Evolutionary conservation across 768 basidiomycete genomes (phyloP).

Genomic region (Leccinum uliginosum): DNA sequence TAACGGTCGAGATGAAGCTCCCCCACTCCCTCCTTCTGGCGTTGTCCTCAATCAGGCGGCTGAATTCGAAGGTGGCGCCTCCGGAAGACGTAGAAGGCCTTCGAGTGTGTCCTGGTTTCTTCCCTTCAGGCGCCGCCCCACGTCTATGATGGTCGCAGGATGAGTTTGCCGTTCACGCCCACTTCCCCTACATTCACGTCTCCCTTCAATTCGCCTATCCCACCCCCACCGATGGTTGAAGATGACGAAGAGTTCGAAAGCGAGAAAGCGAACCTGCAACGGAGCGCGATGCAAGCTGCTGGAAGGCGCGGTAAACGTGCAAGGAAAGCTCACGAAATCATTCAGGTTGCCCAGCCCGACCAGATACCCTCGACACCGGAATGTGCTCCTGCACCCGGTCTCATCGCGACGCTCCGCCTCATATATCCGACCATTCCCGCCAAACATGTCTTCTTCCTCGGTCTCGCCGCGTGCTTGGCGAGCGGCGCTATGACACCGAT

Average conservation of each 20-base stretch:
- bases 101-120: conserved; percentile 9
- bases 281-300: conserved; percentile 36
- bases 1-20: background rate
- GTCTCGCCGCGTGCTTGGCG: conserved; percentile 61
- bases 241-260: conserved; percentile 40
- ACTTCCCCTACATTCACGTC: conserved; percentile 40
- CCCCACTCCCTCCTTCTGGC: conserved; percentile 16
- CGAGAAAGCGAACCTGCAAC: conserved; percentile 42
- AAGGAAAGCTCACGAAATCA: conserved; percentile 7
- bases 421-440: conserved; percentile 71
- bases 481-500: conserved; percentile 87
- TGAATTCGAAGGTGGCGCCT: conserved; percentile 20
- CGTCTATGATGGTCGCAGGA: conserved; percentile 26
- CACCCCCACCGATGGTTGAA: conserved; percentile 23
- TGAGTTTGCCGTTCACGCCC: conserved; percentile 68
- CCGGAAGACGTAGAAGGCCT: background rate
- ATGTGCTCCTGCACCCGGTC: conserved; percentile 13
- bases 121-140: conserved; percentile 26
- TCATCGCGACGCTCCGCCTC: conserved; percentile 42
- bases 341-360: background rate
- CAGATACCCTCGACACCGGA: conserved; percentile 1
- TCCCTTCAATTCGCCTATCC: conserved; percentile 11
- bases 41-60: conserved; percentile 19
- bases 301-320: conserved; percentile 31
- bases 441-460: conserved; percentile 67